Percentiles rank a stretch among this genome's conserved stretches.
Evolutionary conservation across 192 early-diverging fungal species (phyloP).

Genomic region (Backusella liffmaniae): DNA sequence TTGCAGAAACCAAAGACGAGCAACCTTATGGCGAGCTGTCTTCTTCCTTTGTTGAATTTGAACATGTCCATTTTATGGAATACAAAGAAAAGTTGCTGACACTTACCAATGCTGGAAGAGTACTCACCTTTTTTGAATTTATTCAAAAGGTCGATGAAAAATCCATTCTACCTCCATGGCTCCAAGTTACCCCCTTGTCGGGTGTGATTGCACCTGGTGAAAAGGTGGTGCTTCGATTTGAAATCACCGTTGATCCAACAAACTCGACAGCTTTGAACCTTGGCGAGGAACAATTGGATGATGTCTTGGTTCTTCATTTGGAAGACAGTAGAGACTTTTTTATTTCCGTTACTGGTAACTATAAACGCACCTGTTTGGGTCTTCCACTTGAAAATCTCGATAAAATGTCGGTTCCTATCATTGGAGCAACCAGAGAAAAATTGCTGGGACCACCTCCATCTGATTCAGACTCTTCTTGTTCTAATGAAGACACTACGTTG

Average conservation of each 20-base stretch:
- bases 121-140: slow-evolving; percentile 74
- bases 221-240: slow-evolving; percentile 54
- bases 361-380: slow-evolving; percentile 75
- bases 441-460: neutral
- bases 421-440: neutral
- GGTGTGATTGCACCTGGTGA: slow-evolving; percentile 80
- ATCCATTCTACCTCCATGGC: slow-evolving; percentile 67
- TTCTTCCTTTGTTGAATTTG: slow-evolving; percentile 68
- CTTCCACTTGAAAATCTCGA: slow-evolving; percentile 67
- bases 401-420: slow-evolving; percentile 55
- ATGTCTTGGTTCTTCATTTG: slow-evolving; percentile 81
- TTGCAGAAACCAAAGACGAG: slow-evolving; percentile 74
- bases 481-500: neutral
- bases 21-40: slow-evolving; percentile 71
- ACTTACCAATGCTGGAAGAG: slow-evolving; percentile 75
- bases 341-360: slow-evolving; percentile 69
- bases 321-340: slow-evolving; percentile 86
- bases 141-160: slow-evolving; percentile 64
- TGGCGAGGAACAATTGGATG: slow-evolving; percentile 58
- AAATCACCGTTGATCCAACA: slow-evolving; percentile 52
- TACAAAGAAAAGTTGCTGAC: slow-evolving; percentile 48
- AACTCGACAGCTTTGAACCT: slow-evolving; percentile 56
- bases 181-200: slow-evolving; percentile 57
- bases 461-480: neutral
- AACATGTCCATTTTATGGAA: slow-evolving; percentile 55